phyloP scores from a whole-genome alignment of 768 basidiomycete species.

The Pleurotus sapidus region DNA sequence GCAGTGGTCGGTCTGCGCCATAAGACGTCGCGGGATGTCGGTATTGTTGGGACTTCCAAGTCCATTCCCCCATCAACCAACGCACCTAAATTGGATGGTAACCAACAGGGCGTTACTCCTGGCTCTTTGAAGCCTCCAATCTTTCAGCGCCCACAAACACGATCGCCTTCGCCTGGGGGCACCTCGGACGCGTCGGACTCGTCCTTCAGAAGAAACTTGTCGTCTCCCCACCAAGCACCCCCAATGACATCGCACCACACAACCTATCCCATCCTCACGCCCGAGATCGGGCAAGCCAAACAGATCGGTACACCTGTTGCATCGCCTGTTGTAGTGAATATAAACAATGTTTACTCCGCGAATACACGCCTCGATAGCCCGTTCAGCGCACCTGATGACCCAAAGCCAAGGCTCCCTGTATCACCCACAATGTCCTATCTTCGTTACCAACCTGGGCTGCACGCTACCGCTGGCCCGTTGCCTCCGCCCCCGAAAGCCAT shows the following conservation, averaged over 20 bases:
- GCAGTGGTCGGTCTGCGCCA: constrained; percentile 18
- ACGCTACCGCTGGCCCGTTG: constrained; percentile 71
- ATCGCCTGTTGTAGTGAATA: constrained; percentile 54
- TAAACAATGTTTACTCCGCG: constrained; percentile 18
- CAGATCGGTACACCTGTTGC: constrained; percentile 59
- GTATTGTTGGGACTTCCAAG: constrained; percentile 46
- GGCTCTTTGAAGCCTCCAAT: constrained; percentile 22
- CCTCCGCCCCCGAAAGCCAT: constrained; percentile 68
- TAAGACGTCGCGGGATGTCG: constrained; percentile 33
- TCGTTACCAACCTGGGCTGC: constrained; percentile 64
- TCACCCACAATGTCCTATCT: constrained; percentile 41
- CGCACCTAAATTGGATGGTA: constrained; percentile 10
- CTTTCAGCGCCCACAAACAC: constrained; percentile 33
- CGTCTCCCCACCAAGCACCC: constrained; percentile 9
- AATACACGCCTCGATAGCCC: not conserved
- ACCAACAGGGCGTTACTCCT: constrained; percentile 19
- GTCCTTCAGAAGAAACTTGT: constrained; percentile 16
- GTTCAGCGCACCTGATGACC: not conserved
- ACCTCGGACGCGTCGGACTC: constrained; percentile 21
- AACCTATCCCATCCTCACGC: constrained; percentile 45
- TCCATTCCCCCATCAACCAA: constrained; percentile 8
- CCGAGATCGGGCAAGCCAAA: constrained; percentile 61
- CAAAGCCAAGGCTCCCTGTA: constrained; percentile 9
- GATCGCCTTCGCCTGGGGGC: constrained; percentile 26
- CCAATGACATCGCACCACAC: constrained; percentile 8